Percentiles rank a stretch among this genome's conserved stretches.
These are phyloP conservation scores for Eutrema heterophyllum DNA, from an alignment of 345 rosid genomes.

Conservation along the genomic window DNA sequence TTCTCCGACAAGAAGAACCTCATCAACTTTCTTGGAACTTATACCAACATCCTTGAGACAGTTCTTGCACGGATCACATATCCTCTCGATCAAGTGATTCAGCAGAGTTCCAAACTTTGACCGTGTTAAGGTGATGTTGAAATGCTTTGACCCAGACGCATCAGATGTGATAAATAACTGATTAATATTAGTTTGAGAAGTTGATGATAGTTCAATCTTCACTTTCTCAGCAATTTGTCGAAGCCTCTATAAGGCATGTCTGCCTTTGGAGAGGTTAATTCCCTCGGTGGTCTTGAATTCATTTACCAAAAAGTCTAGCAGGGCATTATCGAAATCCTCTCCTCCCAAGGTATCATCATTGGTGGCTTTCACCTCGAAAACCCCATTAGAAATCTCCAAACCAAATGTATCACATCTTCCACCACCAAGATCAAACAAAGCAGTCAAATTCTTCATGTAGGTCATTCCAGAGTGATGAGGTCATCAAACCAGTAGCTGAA, in stretches of 20 bases:
- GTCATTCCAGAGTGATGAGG: too few species aligned
- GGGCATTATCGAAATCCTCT: slow-evolving; percentile 81
- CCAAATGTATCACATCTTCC: slow-evolving; percentile 84
- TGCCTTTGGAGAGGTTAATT: slow-evolving; percentile 74
- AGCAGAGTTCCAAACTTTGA: slow-evolving; percentile 68
- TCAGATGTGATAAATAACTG: slow-evolving; percentile 84
- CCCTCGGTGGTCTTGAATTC: slow-evolving; percentile 71
- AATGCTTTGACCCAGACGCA: slow-evolving; percentile 80
- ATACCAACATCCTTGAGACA: slow-evolving; percentile 82
- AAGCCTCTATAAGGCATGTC: slow-evolving; percentile 82
- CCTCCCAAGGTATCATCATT: slow-evolving; percentile 98
- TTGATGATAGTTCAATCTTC: slow-evolving; percentile 83
- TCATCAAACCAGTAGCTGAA: too few species aligned
- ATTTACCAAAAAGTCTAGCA: slow-evolving; percentile 69
- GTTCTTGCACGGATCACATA: slow-evolving; percentile 62
- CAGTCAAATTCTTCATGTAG: slow-evolving; percentile 85
- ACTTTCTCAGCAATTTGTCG: slow-evolving; percentile 91
- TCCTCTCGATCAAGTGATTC: slow-evolving; percentile 68
- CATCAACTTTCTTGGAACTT: slow-evolving; percentile 61
- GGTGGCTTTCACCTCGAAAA: slow-evolving; percentile 97
- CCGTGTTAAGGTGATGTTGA: slow-evolving; percentile 72
- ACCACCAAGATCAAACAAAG: slow-evolving; percentile 93
- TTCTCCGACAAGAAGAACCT: slow-evolving; percentile 87
- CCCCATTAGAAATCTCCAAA: slow-evolving; percentile 90
- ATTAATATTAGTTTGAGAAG: slow-evolving; percentile 77